Conservation (phyloP, 306 rosid genomes). For the Quercus variabilis region DNA sequence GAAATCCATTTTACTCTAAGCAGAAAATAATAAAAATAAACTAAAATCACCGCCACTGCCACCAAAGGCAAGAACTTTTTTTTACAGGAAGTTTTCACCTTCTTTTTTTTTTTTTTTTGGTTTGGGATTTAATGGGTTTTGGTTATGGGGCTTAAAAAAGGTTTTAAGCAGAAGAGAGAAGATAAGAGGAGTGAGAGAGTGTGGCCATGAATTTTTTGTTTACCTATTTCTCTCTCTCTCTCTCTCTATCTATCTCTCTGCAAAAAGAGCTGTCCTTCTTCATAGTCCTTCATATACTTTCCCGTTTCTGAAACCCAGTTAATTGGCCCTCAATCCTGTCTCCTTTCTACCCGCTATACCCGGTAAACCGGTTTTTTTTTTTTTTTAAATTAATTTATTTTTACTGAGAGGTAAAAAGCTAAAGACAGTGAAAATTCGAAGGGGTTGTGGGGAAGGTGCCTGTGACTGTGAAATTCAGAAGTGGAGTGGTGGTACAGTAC, state of each 20-base stretch:
- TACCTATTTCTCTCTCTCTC: slow-evolving; percentile 2
- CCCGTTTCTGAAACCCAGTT: slow-evolving; percentile 31
- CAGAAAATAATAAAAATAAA: not conserved
- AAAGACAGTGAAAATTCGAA: not conserved
- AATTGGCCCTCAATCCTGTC: not conserved
- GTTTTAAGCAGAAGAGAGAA: not conserved
- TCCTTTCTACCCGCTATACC: slow-evolving; percentile 43
- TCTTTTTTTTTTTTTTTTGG: not conserved
- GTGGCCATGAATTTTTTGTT: slow-evolving; percentile 19
- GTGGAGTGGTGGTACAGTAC: not conserved
- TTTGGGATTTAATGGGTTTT: too few relatives aligned
- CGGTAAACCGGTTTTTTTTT: slow-evolving; percentile 34
- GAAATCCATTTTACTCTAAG: slow-evolving; percentile 49
- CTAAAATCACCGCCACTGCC: not conserved
- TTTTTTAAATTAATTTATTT: not conserved
- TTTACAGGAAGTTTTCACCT: not conserved
- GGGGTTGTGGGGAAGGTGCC: not conserved
- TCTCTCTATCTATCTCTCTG: slow-evolving; percentile 18
- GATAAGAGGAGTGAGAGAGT: slow-evolving; percentile 24
- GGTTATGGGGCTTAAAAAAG: too few relatives aligned
- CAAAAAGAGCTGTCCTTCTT: slow-evolving; percentile 19
- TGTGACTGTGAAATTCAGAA: not conserved
- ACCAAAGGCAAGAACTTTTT: not conserved
- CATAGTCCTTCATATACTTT: slow-evolving; percentile 46
- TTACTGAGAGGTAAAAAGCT: not conserved